These are phyloP conservation scores for Suillus occidentalis DNA, from an alignment of 768 basidiomycete species.

Conservation along the genomic window DNA sequence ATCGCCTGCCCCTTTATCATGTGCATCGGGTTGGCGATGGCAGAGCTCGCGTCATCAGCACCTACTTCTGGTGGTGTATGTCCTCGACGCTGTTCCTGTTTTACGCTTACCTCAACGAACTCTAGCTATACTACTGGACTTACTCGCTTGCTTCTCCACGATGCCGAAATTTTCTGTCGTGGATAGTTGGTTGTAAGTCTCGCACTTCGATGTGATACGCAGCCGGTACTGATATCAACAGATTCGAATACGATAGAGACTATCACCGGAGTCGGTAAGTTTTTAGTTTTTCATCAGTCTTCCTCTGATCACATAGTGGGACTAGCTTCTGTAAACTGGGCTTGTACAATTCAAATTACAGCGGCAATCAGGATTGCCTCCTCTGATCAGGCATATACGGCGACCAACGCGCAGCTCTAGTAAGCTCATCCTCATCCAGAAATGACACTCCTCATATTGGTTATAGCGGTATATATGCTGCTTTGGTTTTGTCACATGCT, in stretches of 20 bases:
- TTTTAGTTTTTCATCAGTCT: neutral
- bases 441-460: neutral
- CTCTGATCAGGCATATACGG: neutral
- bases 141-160: neutral
- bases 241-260: neutral
- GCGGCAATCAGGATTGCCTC: neutral
- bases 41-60: neutral
- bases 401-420: neutral
- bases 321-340: neutral
- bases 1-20: neutral
- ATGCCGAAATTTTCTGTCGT: neutral
- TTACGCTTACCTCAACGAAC: neutral
- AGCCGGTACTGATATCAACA: neutral
- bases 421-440: neutral
- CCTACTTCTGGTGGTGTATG: neutral
- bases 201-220: neutral
- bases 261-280: neutral
- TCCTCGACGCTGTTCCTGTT: neutral
- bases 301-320: neutral
- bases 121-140: neutral
- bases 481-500: neutral
- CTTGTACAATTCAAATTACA: neutral
- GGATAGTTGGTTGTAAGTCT: neutral
- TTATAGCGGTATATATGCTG: neutral
- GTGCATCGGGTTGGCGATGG: neutral